A percentile compares a stretch with the other conserved stretches of the same genome.
Conservation (phyloP, 176 grass and related monocot species). For the Oryza glumipatula region DNA sequence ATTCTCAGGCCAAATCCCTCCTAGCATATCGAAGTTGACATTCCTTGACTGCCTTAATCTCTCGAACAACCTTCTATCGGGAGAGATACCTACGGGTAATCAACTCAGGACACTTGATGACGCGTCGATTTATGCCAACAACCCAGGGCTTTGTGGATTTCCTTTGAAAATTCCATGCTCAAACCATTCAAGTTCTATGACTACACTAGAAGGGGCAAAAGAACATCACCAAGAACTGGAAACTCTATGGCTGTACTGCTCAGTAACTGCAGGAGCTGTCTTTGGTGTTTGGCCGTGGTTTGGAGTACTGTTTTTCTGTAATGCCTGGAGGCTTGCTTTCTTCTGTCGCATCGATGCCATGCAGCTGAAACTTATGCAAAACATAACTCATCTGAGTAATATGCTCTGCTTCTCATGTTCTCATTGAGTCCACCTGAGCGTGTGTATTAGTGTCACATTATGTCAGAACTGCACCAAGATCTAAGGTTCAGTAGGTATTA, state of each 20-base stretch:
- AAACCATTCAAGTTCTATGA: background rate
- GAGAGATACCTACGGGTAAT: slow-evolving; percentile 19
- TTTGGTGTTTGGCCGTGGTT: too few relatives aligned
- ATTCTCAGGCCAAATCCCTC: slow-evolving; percentile 25
- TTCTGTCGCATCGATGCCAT: too few relatives aligned
- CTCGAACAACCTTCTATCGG: slow-evolving; percentile 15
- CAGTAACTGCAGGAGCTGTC: background rate
- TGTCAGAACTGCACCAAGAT: too few relatives aligned
- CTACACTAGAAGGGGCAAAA: background rate
- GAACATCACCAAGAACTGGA: background rate
- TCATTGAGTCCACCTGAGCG: too few relatives aligned
- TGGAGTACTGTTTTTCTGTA: too few relatives aligned
- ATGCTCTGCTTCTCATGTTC: too few relatives aligned
- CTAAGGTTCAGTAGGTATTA: too few relatives aligned
- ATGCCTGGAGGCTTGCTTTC: too few relatives aligned
- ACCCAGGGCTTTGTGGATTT: slow-evolving; percentile 10
- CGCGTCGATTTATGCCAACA: background rate
- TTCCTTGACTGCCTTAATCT: background rate
- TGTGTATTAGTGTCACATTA: too few relatives aligned
- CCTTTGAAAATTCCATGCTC: background rate
- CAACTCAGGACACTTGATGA: slow-evolving; percentile 5
- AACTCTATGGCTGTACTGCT: background rate
- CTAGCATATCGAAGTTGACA: background rate
- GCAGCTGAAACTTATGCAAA: too few relatives aligned
- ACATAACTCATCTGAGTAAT: too few relatives aligned